A percentile compares a stretch with the other conserved stretches of the same genome.
Evolutionary conservation across 1,284 basidiomycete genomes (phyloP).

Genomic region (Fomes fomentarius): DNA sequence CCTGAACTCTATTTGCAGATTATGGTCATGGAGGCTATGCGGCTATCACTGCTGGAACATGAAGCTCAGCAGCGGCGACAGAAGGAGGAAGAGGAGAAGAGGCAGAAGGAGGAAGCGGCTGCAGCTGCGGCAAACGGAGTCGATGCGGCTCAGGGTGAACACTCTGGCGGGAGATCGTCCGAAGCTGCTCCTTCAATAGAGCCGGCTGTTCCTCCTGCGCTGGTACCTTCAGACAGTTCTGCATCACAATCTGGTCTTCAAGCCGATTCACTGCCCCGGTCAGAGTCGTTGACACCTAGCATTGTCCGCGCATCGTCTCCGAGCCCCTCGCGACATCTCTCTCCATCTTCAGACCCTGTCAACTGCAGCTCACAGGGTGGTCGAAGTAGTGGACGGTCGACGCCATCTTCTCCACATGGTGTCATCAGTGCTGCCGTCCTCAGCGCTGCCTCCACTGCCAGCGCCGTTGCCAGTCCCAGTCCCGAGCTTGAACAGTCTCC

Average conservation of each 20-base stretch:
- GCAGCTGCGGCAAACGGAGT: conserved; percentile 10
- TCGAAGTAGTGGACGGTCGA: conserved; percentile 26
- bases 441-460: conserved; percentile 48
- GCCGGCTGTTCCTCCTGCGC: no score
- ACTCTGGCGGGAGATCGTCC: background rate
- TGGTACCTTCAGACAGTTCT: no score
- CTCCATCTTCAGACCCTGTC: background rate
- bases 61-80: conserved; percentile 78
- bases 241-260: no score
- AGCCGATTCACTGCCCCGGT: conserved; percentile 1
- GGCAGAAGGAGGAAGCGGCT: conserved; percentile 38
- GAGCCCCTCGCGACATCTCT: background rate
- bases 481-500: conserved; percentile 1
- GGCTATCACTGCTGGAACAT: conserved; percentile 91
- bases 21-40: conserved; percentile 99
- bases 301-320: conserved; percentile 3
- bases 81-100: conserved; percentile 58
- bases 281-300: conserved; percentile 5
- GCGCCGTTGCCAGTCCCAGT: conserved; percentile 33
- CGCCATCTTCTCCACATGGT: conserved; percentile 42
- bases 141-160: background rate
- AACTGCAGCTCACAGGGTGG: conserved; percentile 1
- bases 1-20: conserved; percentile 52
- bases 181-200: conserved; percentile 9
- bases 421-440: conserved; percentile 45